Evolutionary conservation across 371 early-diverging fungal genomes (phyloP).

Genomic region (Sporodiniella umbellata): DNA sequence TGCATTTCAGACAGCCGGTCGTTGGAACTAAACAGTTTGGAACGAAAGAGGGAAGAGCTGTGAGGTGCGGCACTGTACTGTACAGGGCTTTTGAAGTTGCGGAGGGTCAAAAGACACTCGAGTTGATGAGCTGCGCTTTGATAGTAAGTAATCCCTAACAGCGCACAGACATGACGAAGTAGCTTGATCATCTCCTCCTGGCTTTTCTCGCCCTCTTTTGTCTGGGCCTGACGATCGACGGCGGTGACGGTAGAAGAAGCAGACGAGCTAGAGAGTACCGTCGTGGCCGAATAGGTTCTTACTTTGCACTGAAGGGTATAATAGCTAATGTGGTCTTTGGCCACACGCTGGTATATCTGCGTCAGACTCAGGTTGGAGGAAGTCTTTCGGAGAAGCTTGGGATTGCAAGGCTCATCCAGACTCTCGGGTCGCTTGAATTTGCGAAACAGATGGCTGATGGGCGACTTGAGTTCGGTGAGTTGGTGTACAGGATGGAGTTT

Average conservation of each 20-base stretch:
- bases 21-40: conserved; percentile 15
- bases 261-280: conserved; percentile 29
- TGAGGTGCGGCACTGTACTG: neutral
- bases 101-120: conserved; percentile 36
- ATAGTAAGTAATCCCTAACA: conserved; percentile 39
- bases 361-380: conserved; percentile 34
- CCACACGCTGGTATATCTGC: conserved; percentile 34
- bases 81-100: conserved; percentile 17
- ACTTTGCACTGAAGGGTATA: conserved; percentile 32
- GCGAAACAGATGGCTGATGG: conserved; percentile 21
- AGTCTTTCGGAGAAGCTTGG: conserved; percentile 22
- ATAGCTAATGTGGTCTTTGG: conserved; percentile 41
- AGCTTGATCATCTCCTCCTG: conserved; percentile 28
- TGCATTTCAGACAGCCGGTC: conserved; percentile 14
- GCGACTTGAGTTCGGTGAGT: conserved; percentile 19
- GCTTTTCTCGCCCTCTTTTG: conserved; percentile 22
- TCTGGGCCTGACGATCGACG: conserved; percentile 8
- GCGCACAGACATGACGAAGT: conserved; percentile 31
- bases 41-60: conserved; percentile 14
- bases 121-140: conserved; percentile 28
- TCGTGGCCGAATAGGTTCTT: conserved; percentile 12
- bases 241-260: conserved; percentile 15
- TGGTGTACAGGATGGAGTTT: conserved; percentile 17
- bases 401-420: conserved; percentile 3
- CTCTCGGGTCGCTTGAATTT: conserved; percentile 19